phyloP scores from a whole-genome alignment of 2,329 filamentous ascomycete species.

The Cladosporium sp. region DNA sequence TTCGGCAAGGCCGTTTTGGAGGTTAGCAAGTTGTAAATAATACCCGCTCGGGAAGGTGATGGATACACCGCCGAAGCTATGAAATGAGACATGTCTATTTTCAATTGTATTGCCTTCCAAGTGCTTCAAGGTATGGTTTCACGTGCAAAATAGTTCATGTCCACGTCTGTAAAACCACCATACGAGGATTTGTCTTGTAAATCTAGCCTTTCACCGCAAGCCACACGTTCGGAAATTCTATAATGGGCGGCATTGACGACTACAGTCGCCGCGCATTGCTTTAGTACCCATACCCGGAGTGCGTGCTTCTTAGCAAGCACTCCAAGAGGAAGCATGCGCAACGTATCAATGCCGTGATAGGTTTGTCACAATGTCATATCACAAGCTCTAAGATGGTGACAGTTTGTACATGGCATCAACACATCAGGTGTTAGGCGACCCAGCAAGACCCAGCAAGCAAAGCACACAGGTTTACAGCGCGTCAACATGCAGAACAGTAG shows the following conservation, averaged over 20 bases:
- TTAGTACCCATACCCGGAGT: background rate
- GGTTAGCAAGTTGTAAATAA: conserved; percentile 44
- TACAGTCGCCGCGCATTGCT: background rate
- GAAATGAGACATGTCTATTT: conserved; percentile 9
- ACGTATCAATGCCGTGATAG: background rate
- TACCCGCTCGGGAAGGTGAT: background rate
- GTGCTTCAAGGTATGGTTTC: background rate
- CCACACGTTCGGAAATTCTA: background rate
- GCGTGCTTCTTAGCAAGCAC: background rate
- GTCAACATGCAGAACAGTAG: background rate
- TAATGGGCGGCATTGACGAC: background rate
- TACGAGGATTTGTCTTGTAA: too few relatives aligned
- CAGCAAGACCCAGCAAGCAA: background rate
- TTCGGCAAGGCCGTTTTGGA: conserved; percentile 84
- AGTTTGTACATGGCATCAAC: background rate
- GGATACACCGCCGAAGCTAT: background rate
- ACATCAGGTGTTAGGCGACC: background rate
- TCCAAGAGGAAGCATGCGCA: background rate
- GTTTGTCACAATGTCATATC: background rate
- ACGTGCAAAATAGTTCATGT: background rate
- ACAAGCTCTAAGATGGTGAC: background rate
- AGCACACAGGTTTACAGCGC: background rate
- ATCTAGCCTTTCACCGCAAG: background rate
- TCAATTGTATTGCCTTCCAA: background rate
- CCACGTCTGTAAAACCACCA: too few relatives aligned